Base-by-base conservation (phyloP, 441 rosid species). In the Francoa sonchifolia region DNA sequence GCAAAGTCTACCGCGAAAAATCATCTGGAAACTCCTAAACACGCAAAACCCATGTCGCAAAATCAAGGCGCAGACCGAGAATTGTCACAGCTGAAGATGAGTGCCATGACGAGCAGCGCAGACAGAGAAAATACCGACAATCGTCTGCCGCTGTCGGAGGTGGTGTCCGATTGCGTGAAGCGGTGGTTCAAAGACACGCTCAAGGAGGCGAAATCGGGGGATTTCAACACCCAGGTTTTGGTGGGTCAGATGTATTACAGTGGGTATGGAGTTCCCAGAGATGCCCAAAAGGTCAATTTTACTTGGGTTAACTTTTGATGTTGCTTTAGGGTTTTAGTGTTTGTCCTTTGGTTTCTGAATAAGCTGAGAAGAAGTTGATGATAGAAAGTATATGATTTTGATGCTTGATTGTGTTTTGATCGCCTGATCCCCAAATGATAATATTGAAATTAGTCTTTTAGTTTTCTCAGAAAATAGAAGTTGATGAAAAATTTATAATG, bases 181-280 rank as follows among this genome's bases (percentile, higher is more conserved):
- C 71, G 90, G 58, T 89, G 97, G 95, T 89, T 89, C 42, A 79
- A 70, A 35, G 97, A 84, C 34, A 71, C 94, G 0, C 90, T 88
- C 33, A 83, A 84, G 55, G 97, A 84, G 65, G 97, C 97, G 12
- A 88, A 73, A 58, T 62, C 77, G 5, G 95, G 97, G 10, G 94
- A 81, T 64, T 65, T 77, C 37, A 79, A 65, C 49, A 88, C 84
- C 95, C 97, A 88, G 54, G 79, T 84, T 30, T 54, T 88, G 38
- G 71, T 84, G 35, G 64, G 75, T 50, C 97, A 89, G 79, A 89
- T 89, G 97, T 89, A 84, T 58, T 63, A 71, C 52, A 79, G 75
- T 52, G 97, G 95, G 19, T 89, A 84, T 65, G 95, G 97, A 10
- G 44, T 77, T 42, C 49, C 89, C 54, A 61, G 67, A 50, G 79